phyloP scores from a whole-genome alignment of 2,329 filamentous ascomycete species.

The Dothiorella sarmentorum region DNA sequence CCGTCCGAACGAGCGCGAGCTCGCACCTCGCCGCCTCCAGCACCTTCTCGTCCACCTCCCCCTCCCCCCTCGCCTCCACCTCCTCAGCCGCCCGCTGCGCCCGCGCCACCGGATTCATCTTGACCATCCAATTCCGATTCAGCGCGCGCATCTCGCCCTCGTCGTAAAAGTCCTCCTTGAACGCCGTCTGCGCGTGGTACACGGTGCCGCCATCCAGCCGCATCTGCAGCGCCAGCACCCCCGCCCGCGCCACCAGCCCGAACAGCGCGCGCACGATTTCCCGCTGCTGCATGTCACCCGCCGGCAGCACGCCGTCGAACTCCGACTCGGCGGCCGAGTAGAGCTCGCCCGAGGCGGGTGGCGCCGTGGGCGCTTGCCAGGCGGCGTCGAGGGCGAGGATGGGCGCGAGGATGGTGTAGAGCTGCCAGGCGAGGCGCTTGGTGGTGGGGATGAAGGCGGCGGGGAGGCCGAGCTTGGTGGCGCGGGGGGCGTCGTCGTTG shows the following conservation, averaged over 20 bases:
- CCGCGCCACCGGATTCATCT: background rate
- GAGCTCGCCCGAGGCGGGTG: background rate
- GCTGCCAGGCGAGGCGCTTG: constrained; percentile 8
- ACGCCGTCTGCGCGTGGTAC: background rate
- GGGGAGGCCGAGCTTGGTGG: background rate
- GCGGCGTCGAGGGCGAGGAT: background rate
- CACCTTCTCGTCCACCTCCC: background rate
- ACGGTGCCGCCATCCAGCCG: background rate
- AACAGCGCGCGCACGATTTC: background rate
- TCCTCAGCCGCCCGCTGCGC: background rate
- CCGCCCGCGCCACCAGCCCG: background rate
- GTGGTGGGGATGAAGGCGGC: background rate
- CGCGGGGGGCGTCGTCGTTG: no score
- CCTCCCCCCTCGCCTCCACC: background rate
- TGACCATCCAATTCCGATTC: background rate
- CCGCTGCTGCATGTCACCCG: background rate
- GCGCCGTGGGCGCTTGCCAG: background rate
- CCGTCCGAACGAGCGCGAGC: background rate
- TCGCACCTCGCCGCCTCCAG: background rate
- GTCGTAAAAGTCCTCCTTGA: background rate
- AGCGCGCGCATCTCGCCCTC: background rate
- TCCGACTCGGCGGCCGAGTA: background rate
- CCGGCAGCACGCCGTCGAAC: background rate
- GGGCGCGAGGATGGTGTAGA: background rate
- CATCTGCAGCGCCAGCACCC: constrained; percentile 2